These are phyloP conservation scores for Claviceps pazoutovae DNA, from an alignment of 2,329 filamentous ascomycete genomes.

Conservation along the genomic window DNA sequence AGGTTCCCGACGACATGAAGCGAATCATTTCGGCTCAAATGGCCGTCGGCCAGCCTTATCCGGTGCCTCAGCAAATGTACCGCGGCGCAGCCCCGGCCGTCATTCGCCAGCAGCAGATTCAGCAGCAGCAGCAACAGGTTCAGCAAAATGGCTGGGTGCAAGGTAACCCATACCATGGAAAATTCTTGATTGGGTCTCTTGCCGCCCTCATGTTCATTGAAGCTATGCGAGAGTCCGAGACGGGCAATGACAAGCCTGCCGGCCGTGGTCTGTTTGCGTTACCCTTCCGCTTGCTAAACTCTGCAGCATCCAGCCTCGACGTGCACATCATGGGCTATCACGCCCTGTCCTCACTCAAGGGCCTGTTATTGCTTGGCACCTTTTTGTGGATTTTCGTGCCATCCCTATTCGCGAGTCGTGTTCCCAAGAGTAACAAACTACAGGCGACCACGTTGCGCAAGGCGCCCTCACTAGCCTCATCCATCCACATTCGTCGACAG, in stretches of 20 bases:
- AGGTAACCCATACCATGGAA: slow-evolving; percentile 45
- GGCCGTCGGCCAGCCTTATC: slow-evolving; percentile 40
- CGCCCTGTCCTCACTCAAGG: slow-evolving; percentile 37
- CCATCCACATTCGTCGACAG: slow-evolving; percentile 72
- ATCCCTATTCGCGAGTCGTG: slow-evolving; percentile 30
- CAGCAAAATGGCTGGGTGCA: slow-evolving; percentile 41
- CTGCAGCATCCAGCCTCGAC: slow-evolving; percentile 32
- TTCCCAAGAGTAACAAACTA: slow-evolving; percentile 37
- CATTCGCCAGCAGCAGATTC: slow-evolving; percentile 42
- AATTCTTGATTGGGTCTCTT: slow-evolving; percentile 85
- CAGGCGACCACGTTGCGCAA: slow-evolving; percentile 31
- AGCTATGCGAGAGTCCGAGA: slow-evolving; percentile 54
- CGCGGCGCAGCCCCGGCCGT: slow-evolving; percentile 27
- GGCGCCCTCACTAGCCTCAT: slow-evolving; percentile 62
- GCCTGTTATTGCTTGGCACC: slow-evolving; percentile 37
- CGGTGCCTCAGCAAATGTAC: slow-evolving; percentile 33
- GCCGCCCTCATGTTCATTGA: slow-evolving; percentile 88
- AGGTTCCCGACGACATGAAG: slow-evolving; percentile 53
- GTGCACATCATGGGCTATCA: slow-evolving; percentile 42
- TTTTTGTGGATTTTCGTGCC: slow-evolving; percentile 42
- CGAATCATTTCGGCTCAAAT: slow-evolving; percentile 45
- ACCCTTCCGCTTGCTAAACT: slow-evolving; percentile 43
- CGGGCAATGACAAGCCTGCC: slow-evolving; percentile 47
- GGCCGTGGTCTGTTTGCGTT: slow-evolving; percentile 54
- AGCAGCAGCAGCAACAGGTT: slow-evolving; percentile 35